Base-by-base conservation (phyloP, 2,329 filamentous ascomycete species). In the Cryphonectria carpinicola region DNA sequence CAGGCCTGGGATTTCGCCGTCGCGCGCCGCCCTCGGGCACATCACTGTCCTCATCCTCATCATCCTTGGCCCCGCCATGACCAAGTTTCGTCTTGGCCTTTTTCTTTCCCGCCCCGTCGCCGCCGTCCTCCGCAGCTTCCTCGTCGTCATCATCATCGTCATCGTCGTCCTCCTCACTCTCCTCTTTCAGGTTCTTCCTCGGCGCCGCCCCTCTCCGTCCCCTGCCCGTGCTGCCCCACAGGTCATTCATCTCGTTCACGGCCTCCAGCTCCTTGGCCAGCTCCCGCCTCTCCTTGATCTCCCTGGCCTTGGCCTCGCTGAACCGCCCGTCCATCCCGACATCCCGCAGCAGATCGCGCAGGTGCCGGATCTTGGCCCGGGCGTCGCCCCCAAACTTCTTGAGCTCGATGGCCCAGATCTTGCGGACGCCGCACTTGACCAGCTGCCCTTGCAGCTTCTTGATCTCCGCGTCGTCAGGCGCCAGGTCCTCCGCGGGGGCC, bases 291-390 rank as follows among this genome's bases (percentile, higher is more conserved):
- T 97, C 95, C 79, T 94, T 96, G 79, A 98, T 98, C 80, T 93
- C 90, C 35, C 87, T 89, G 0, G 95, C 95, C 77, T 92, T 95
- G 58, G 94, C 90, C 76, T 92, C 88, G 0, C 93, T 97, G 81
- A 94, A 98, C 22, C 95, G 89, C 0, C 95, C 95, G 1, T 90
- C 90, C 93, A 98, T 98, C 46, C 95, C 96, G 5, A 90, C 85
- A 41, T 97, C 94, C 46, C 86, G 86, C 37, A 99, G 86, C 90
- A 97, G 92, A 14, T 83, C 83, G 78, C 89, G 93, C 10, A 99
- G 85, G 78, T 98, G 93, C 67, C 86, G 86, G 73, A 98, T 93
- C 84, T 97, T 98, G 65, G 89, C 93, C 72, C 90, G 92, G 4
- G 87, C 79, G 35, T 95, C 92, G 69, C 90, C 88, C 1, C 86